These are phyloP conservation scores for Termitomyces titanicus DNA, from an alignment of 768 basidiomycete species.

Conservation along the genomic window DNA sequence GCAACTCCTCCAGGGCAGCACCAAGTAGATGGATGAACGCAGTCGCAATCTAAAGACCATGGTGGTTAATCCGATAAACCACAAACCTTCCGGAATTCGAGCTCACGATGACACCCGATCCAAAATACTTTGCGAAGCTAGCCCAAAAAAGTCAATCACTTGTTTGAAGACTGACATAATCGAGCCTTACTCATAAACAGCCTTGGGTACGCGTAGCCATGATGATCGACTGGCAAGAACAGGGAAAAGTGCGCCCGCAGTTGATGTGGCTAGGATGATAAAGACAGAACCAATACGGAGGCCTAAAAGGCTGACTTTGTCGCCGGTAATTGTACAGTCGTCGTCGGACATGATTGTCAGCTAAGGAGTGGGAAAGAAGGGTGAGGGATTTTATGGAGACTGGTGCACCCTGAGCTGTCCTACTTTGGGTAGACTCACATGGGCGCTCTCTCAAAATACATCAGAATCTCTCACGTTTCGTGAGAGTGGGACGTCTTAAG, in stretches of 20 bases:
- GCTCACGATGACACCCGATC: constrained; percentile 81
- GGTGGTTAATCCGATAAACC: not conserved
- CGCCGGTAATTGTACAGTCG: constrained; percentile 52
- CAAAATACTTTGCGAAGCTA: constrained; percentile 90
- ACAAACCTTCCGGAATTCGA: constrained; percentile 1
- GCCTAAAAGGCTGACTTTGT: constrained; percentile 40
- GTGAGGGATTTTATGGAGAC: not conserved
- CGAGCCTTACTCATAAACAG: constrained; percentile 62
- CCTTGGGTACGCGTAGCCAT: constrained; percentile 53
- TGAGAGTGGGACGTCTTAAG: too few relatives aligned
- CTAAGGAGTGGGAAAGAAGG: not conserved
- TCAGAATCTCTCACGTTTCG: not conserved
- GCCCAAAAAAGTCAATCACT: not conserved
- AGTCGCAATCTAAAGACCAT: constrained; percentile 66
- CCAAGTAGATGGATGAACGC: constrained; percentile 82
- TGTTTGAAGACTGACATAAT: not conserved
- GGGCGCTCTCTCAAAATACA: not conserved
- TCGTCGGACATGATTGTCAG: constrained; percentile 2
- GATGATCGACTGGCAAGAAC: constrained; percentile 52
- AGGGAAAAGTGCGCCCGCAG: constrained; percentile 66
- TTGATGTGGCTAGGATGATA: constrained; percentile 61
- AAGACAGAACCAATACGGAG: constrained; percentile 74
- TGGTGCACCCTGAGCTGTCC: not conserved
- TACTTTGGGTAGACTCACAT: not conserved
- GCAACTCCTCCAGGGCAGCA: constrained; percentile 70